Evolutionary conservation across 2,329 filamentous ascomycete species (phyloP), one percentile per base, ranked within the genome.

Genomic region (Decorospora gaudefroyi): DNA sequence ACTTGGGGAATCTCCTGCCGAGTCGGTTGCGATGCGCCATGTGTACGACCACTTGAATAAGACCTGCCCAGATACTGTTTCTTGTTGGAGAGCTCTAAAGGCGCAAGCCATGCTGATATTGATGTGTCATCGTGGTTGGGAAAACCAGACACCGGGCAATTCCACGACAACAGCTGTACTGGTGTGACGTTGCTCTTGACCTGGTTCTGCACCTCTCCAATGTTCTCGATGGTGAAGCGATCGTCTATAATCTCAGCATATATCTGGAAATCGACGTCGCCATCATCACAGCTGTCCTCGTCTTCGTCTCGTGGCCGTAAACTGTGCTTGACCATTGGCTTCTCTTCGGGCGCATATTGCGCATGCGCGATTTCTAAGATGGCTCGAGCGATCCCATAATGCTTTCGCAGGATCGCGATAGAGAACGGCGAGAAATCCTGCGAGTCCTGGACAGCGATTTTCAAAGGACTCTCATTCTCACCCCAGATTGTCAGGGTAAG

Each of bases 211-310:
- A 87, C 75, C 52, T 88, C 80, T 0, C 86, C 86, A 44, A 93
- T 77, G 55, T 89, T 83, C 11, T 93, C 86, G 38, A 92, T 79
- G 0, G 88, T 93, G 64, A 87, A 88, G 23, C 79, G 75, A 9
- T 85, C 80, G 53, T 86, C 80, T 18, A 89, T 72, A 27, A 84
- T 74, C 46, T 85, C 78, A 11, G 76, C 61, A 16, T 68, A 65
- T 5, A 71, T 59, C n/a, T 67, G 66, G 4, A 73, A 40, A 26
- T 64, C 55, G 10, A 62, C 62, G 7, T 65, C 62, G 4, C 59
- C 58, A 1, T 48, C 50, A 17, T 54, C 49, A 29, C 57, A 50
- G 26, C 53, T 59, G 1, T 71, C 66, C 1, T 70, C 64, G 3
- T 73, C 63, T 0, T 60, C 49, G 8, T 47, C 32, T 19, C 53